A percentile compares a stretch with the other conserved stretches of the same genome.
These are phyloP conservation scores for Boletus reticulatus DNA, from an alignment of 768 basidiomycete species.

Conservation along the genomic window DNA sequence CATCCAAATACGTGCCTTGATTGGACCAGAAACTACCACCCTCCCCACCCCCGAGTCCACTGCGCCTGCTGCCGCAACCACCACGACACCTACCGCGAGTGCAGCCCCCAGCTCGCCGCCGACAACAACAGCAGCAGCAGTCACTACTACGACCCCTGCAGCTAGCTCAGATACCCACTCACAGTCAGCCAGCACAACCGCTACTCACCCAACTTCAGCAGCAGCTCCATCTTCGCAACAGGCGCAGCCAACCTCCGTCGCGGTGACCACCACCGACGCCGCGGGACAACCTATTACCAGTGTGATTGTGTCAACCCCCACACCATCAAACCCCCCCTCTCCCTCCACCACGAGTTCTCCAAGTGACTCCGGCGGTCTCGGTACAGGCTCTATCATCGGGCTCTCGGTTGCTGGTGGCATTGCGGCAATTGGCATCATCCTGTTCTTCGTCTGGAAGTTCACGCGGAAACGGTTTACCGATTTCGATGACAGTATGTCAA, in stretches of 20 bases:
- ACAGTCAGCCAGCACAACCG: background rate
- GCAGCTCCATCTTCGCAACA: background rate
- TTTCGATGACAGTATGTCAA: constrained; percentile 74
- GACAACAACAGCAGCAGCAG: background rate
- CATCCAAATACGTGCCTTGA: constrained; percentile 16
- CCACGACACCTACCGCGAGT: constrained; percentile 5
- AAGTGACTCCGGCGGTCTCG: constrained; percentile 39
- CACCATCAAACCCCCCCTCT: constrained; percentile 21
- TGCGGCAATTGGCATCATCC: constrained; percentile 65
- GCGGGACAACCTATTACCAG: constrained; percentile 31
- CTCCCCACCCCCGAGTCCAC: background rate
- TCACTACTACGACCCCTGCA: constrained; percentile 13
- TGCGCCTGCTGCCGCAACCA: background rate
- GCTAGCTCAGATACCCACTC: constrained; percentile 2
- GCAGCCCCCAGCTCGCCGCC: background rate
- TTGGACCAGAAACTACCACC: background rate
- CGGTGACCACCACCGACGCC: constrained; percentile 27
- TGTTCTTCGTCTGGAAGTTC: constrained; percentile 85
- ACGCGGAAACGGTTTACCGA: constrained; percentile 73
- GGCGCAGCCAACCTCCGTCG: background rate
- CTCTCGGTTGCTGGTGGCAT: constrained; percentile 81
- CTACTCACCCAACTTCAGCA: constrained; percentile 3
- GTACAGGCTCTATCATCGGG: constrained; percentile 74
- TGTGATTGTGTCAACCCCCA: constrained; percentile 7
- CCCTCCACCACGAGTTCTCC: constrained; percentile 23